Percentiles rank a stretch among this genome's conserved stretches.
These are phyloP conservation scores for Eucalyptus urophylla DNA, from an alignment of 345 rosid genomes.

Conservation along the genomic window DNA sequence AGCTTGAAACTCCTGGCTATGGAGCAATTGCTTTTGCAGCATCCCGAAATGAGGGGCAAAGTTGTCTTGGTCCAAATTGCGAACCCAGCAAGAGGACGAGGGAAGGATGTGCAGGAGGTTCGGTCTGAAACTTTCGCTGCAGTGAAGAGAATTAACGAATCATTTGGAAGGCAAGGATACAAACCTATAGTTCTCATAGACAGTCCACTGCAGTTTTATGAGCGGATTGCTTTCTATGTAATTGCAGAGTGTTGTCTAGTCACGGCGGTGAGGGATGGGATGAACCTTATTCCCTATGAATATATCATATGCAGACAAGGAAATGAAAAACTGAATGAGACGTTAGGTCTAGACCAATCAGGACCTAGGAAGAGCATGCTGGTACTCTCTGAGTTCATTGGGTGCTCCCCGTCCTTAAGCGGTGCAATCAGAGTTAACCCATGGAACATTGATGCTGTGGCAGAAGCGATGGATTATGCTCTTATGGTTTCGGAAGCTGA, in stretches of 20 bases:
- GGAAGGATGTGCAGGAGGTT: constrained; percentile 78
- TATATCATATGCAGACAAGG: constrained; percentile 82
- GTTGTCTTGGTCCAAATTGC: constrained; percentile 94
- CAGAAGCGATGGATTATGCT: constrained; percentile 87
- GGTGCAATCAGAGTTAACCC: constrained; percentile 95
- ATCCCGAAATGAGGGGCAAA: constrained; percentile 48
- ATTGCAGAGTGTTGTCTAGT: constrained; percentile 94
- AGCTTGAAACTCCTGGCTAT: constrained; percentile 90
- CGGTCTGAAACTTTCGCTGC: constrained; percentile 62
- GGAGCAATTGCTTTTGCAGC: constrained; percentile 82
- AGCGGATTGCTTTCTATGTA: constrained; percentile 83
- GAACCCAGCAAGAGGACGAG: constrained; percentile 93
- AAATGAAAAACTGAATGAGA: constrained; percentile 49
- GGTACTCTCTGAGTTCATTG: constrained; percentile 86
- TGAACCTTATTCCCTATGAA: constrained; percentile 94
- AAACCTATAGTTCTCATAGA: constrained; percentile 66
- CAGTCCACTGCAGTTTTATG: constrained; percentile 65
- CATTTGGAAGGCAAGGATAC: constrained; percentile 74
- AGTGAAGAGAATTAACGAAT: constrained; percentile 59
- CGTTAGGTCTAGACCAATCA: constrained; percentile 28
- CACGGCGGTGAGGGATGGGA: constrained; percentile 93
- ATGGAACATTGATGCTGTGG: constrained; percentile 82
- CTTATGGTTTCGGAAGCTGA: constrained; percentile 54
- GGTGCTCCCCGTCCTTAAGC: constrained; percentile 85
- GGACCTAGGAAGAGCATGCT: constrained; percentile 75